Percentiles rank a stretch among this genome's conserved stretches.
Conservation (phyloP, 768 basidiomycete species). For the Pisolithus tinctorius region DNA sequence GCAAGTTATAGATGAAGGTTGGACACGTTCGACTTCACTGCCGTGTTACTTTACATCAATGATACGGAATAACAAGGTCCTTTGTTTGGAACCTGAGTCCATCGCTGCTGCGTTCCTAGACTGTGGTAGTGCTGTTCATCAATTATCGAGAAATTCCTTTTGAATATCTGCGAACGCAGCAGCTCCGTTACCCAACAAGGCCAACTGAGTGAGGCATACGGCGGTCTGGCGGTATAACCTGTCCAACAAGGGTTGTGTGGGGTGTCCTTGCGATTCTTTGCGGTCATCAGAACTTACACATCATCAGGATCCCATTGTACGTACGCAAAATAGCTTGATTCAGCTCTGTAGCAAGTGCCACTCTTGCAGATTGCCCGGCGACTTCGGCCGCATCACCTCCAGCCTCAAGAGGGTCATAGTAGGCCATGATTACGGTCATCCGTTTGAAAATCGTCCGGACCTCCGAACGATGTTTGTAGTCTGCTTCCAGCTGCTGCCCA, state of each 20-base stretch:
- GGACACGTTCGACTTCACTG: neutral
- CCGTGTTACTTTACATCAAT: slow-evolving; percentile 2
- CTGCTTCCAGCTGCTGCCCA: slow-evolving; percentile 62
- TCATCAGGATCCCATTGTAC: slow-evolving; percentile 17
- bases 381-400: slow-evolving; percentile 61
- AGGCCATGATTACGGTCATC: slow-evolving; percentile 77
- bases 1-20: slow-evolving; percentile 6
- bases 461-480: slow-evolving; percentile 60
- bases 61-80: neutral
- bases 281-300: slow-evolving; percentile 2
- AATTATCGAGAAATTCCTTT: slow-evolving; percentile 60
- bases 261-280: slow-evolving; percentile 72
- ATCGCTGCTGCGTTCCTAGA: too few species aligned
- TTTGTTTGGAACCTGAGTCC: neutral
- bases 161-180: slow-evolving; percentile 80
- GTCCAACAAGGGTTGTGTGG: slow-evolving; percentile 65
- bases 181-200: slow-evolving; percentile 60
- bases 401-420: slow-evolving; percentile 63
- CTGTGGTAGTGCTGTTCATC: neutral
- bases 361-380: slow-evolving; percentile 60
- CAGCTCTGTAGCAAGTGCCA: slow-evolving; percentile 64
- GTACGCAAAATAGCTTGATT: slow-evolving; percentile 79
- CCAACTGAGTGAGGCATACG: slow-evolving; percentile 65
- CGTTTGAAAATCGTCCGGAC: slow-evolving; percentile 63
- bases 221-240: slow-evolving; percentile 70